Evolutionary conservation across 2,329 filamentous ascomycete genomes (phyloP), one percentile per base, ranked within the genome.

Genomic region (Fusarium globosum): DNA sequence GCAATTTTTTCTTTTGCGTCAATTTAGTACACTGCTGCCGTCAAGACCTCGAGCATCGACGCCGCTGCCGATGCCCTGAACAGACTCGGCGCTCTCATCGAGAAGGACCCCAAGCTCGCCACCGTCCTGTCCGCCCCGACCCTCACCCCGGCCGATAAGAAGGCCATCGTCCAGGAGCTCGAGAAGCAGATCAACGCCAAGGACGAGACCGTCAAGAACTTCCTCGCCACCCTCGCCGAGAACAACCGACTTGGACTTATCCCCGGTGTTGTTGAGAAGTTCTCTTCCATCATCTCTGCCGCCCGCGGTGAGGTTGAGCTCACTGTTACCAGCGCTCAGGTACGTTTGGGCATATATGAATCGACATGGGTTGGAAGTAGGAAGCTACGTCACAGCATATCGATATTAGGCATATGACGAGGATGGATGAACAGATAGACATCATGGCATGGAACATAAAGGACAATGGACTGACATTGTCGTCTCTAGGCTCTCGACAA

Each of bases 241-340:
- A 97, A 99, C 91, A 99, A 99, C 91, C 91, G 96, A 78, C 88
- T 99, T 77, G 91, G 92, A 75, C 87, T 96, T 73, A 89, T 99
- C 72, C 88, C 92, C 84, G 91, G 92, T 78, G 92, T 98, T 74
- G 92, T 91, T 82, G 90, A 93, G 82, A 98, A 98, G 90, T 99
- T 98, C 81, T 88, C 82, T 76, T 88, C 92, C 82, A 87, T 99
- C 80, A 97, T 98, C 88, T 91, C 94, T 80, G 96, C 96, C 76
- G 88, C 94, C 78, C 92, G 91, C 77, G 96, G 96, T 75, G 96
- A 99, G 92, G 88, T 98, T 78, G 96, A 99, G 89, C 88, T 98
- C 85, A 90, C 88, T 75, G 93, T 99, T 79, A 97, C 93, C 80
- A 96, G 93, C 84, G 96, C 96, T 83, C 88, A 93, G 88, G 94